Percentiles rank a stretch among this genome's conserved stretches.
Evolutionary conservation across 495 filamentous ascomycete species (phyloP).

Genomic region (Jackrogersella minutella): DNA sequence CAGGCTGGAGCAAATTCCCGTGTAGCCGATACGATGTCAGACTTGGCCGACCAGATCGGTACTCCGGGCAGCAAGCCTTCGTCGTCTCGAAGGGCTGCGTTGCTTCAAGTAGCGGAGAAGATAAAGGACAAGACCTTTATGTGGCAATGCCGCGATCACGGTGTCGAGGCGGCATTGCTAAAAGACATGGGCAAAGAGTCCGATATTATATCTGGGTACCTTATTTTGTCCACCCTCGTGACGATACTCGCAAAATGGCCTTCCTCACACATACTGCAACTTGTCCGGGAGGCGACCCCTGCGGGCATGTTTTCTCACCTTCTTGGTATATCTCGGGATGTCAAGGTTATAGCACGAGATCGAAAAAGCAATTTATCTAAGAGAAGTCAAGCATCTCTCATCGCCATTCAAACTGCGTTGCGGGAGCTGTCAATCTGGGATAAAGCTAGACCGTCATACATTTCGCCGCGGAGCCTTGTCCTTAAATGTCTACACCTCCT

Average conservation of each 20-base stretch:
- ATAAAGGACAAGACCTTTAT: slow-evolving; percentile 70
- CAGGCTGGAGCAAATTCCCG: slow-evolving; percentile 85
- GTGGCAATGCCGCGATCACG: slow-evolving; percentile 77
- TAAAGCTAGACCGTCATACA: slow-evolving; percentile 53
- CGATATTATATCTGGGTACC: slow-evolving; percentile 65
- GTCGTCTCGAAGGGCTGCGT: slow-evolving; percentile 57
- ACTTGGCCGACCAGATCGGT: slow-evolving; percentile 84
- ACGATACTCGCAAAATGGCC: slow-evolving; percentile 62
- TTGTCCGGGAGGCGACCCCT: slow-evolving; percentile 58
- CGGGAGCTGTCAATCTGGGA: slow-evolving; percentile 65
- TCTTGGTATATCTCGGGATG: slow-evolving; percentile 60
- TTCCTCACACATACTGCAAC: slow-evolving; percentile 57
- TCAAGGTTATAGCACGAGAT: slow-evolving; percentile 64
- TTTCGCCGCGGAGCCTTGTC: slow-evolving; percentile 70
- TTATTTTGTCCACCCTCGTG: slow-evolving; percentile 64
- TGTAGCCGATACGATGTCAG: slow-evolving; percentile 80
- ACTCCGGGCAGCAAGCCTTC: slow-evolving; percentile 57
- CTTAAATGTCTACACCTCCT: slow-evolving; percentile 71
- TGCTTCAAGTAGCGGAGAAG: slow-evolving; percentile 77
- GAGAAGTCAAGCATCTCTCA: slow-evolving; percentile 61
- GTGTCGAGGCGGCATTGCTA: slow-evolving; percentile 73
- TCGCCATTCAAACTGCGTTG: slow-evolving; percentile 58
- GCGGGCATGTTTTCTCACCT: slow-evolving; percentile 61
- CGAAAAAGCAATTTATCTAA: slow-evolving; percentile 75
- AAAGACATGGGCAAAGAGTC: slow-evolving; percentile 59